Base-by-base conservation (phyloP, 108 stramenopile genomes). In the Pseudonitzschia delicatissima region DNA sequence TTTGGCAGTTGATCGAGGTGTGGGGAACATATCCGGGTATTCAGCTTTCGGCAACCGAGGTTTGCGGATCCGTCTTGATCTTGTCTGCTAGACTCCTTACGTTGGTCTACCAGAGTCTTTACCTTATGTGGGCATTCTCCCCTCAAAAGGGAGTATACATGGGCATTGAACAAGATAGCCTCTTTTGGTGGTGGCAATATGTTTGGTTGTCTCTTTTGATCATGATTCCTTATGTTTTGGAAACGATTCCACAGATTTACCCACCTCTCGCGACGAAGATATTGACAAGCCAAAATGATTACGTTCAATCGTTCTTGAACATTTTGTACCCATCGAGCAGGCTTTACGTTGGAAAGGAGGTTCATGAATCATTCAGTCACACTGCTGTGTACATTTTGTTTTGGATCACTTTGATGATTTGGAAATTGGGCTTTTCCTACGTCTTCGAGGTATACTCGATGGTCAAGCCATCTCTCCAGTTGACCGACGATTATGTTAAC, bases 161-260 rank as follows among this genome's bases (percentile, higher is more conserved):
- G 49, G 93, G 91, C 39, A 86, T 94, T 49, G 90, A 89, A 60
- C 88, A 83, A 28, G 88, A 92, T 64, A 77, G 83, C 2, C 81
- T 85, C 12, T 97, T 95, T 71, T 97, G 96, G 96, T 97, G 94
- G 94, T 97, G 96, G 96, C 96, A 97, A 73, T 95, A 97, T 64
- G 80, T 97, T 40, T 97, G 95, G 95, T 76, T 97, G 7, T 95
- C 94, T 11, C 70, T 90, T 25, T 67, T 96, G 27, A 82, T 88
- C 45, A 93, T 97, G 93, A 77, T 82, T 45, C 92, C 93, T 3
- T 97, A 95, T 71, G 55, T 78, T 28, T 62, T 94, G 26, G 95
- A 97, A 67, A 72, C 74, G 17, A 29, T 91, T 27, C 62, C 90
- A 26, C 95, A 96, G 67, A 57, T 96, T 18, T 88, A 73, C 37